Conservation (phyloP, 148 eudicot genomes). For the Spergularia marina region DNA sequence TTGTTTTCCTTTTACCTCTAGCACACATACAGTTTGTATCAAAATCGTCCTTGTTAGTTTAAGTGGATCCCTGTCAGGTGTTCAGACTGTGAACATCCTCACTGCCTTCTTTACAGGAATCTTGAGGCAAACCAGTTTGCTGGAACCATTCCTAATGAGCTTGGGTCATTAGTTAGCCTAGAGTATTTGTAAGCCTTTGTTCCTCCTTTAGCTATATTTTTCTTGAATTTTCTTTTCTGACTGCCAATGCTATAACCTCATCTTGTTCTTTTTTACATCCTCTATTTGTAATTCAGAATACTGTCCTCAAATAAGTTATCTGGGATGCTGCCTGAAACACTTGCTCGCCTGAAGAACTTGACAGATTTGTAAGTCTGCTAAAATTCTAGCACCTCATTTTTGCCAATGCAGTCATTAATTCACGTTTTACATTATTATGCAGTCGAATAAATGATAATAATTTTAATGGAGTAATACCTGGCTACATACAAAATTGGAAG, state of each 20-base stretch:
- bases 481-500: constrained; percentile 59
- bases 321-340: constrained; percentile 55
- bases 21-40: neutral
- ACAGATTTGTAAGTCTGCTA: constrained; percentile 54
- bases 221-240: neutral
- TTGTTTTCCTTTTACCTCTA: too few relatives aligned
- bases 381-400: neutral
- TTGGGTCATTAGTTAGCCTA: constrained; percentile 51
- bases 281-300: constrained; percentile 36
- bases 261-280: neutral
- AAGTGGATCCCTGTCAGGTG: neutral
- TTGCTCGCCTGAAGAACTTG: constrained; percentile 47
- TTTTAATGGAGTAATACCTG: constrained; percentile 57
- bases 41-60: neutral
- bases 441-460: constrained; percentile 72
- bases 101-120: constrained; percentile 35
- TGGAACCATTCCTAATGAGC: constrained; percentile 52
- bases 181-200: constrained; percentile 44
- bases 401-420: neutral
- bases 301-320: constrained; percentile 62
- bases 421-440: constrained; percentile 20
- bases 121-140: constrained; percentile 64
- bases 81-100: neutral
- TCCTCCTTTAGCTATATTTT: neutral
- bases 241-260: neutral